phyloP scores from a whole-genome alignment of 106 monocot species.

The Agapanthus africanus region DNA sequence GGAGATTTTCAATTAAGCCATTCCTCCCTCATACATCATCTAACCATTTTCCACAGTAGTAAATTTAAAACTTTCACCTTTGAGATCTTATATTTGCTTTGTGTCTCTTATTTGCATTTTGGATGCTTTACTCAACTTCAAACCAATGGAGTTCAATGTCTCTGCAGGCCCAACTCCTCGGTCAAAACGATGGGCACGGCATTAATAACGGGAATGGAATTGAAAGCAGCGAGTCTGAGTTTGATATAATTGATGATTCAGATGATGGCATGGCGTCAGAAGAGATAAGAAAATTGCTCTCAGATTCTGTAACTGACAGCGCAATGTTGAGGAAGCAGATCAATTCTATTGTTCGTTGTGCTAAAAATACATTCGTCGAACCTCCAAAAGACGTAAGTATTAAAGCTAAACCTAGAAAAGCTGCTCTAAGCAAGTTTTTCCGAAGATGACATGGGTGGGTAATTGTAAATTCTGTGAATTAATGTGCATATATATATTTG shows the following conservation, averaged over 20 bases:
- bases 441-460: not conserved
- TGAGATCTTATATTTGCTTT: too few species aligned
- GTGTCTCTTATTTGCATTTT: too few species aligned
- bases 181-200: not conserved
- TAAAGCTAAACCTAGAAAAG: slow-evolving; percentile 30
- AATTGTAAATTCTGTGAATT: too few species aligned
- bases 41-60: too few species aligned
- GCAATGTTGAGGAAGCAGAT: slow-evolving; percentile 25
- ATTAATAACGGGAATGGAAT: not conserved
- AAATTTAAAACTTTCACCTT: too few species aligned
- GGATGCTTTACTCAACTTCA: too few species aligned
- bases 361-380: slow-evolving; percentile 22
- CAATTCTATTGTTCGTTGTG: slow-evolving; percentile 23
- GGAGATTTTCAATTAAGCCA: too few species aligned
- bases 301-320: slow-evolving; percentile 23
- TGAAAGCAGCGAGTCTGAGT: not conserved
- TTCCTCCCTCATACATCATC: too few species aligned
- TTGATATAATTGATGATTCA: too few species aligned
- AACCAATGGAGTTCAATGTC: too few species aligned
- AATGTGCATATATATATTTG: too few species aligned
- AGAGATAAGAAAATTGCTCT: slow-evolving; percentile 24
- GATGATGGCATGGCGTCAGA: slow-evolving; percentile 7
- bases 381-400: slow-evolving; percentile 37
- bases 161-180: slow-evolving; percentile 2
- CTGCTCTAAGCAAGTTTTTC: slow-evolving; percentile 39